These are phyloP conservation scores for Berkeleyomyces rouxiae DNA, from an alignment of 2,329 filamentous ascomycete genomes.

Conservation along the genomic window DNA sequence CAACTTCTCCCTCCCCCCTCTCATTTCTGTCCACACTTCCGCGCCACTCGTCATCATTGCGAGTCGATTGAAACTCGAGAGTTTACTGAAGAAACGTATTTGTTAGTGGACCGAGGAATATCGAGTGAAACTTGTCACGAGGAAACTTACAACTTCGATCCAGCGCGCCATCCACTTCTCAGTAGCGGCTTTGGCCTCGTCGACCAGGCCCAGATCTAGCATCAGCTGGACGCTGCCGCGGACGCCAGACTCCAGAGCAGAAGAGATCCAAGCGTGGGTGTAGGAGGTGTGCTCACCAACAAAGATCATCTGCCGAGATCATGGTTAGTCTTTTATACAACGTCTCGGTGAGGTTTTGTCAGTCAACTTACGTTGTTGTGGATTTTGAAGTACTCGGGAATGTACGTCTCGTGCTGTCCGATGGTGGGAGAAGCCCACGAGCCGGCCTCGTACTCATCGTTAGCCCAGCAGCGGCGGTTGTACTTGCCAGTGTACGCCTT, in stretches of 20 bases:
- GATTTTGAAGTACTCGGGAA: conserved; percentile 58
- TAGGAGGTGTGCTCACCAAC: conserved; percentile 53
- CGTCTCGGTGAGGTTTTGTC: neutral
- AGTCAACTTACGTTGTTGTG: conserved; percentile 14
- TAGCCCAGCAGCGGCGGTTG: conserved; percentile 47
- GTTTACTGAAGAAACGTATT: neutral
- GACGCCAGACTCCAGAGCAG: conserved; percentile 50
- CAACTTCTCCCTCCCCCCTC: neutral
- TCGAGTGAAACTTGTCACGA: neutral
- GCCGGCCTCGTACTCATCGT: conserved; percentile 43
- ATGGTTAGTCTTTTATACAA: neutral
- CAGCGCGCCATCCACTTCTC: conserved; percentile 54
- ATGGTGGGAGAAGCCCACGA: conserved; percentile 44
- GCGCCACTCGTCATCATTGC: neutral
- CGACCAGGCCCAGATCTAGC: conserved; percentile 45
- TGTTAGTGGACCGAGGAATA: neutral
- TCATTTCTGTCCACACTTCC: neutral
- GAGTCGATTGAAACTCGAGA: neutral
- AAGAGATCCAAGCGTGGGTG: conserved; percentile 55
- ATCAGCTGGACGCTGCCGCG: conserved; percentile 47
- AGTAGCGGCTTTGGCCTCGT: conserved; percentile 49
- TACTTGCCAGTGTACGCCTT: conserved; percentile 46
- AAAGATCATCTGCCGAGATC: conserved; percentile 38
- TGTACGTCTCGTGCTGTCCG: conserved; percentile 51
- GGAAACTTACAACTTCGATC: conserved; percentile 28